Conservation (phyloP, 495 filamentous ascomycete genomes). For the Trichoderma asperelloides region DNA sequence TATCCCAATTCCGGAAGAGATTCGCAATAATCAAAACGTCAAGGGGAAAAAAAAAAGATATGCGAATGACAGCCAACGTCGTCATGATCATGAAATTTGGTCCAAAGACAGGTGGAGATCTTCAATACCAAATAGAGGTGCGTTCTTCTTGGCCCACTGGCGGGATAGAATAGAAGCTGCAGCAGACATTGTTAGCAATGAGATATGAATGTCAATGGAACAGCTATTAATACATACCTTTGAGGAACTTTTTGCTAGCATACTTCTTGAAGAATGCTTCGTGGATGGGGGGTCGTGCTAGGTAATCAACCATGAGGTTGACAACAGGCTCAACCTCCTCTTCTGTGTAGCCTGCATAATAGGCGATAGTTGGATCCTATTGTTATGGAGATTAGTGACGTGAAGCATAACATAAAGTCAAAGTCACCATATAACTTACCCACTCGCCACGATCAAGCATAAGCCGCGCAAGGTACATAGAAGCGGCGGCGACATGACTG, state of each 20-base stretch:
- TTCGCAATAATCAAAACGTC: not conserved
- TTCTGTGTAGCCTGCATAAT: constrained; percentile 90
- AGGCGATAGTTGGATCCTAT: constrained; percentile 76
- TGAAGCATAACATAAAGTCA: not conserved
- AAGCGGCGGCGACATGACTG: constrained; percentile 79
- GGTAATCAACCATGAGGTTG: constrained; percentile 89
- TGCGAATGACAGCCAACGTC: not conserved
- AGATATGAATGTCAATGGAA: constrained; percentile 13
- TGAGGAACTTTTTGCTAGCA: constrained; percentile 95
- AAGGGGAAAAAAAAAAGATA: not conserved
- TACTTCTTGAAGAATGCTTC: constrained; percentile 99
- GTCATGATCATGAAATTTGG: constrained; percentile 23
- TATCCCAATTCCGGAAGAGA: not conserved
- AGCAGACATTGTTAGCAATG: constrained; percentile 15
- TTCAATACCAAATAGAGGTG: constrained; percentile 34
- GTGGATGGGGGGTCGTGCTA: constrained; percentile 76
- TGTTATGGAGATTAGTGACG: constrained; percentile 17
- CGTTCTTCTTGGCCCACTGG: constrained; percentile 80
- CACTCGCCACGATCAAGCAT: constrained; percentile 84
- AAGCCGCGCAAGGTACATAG: constrained; percentile 89
- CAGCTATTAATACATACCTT: constrained; percentile 50
- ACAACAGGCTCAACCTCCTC: constrained; percentile 89
- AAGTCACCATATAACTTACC: constrained; percentile 47
- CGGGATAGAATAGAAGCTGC: constrained; percentile 85
- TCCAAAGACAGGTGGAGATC: constrained; percentile 33